These are phyloP conservation scores for Colletotrichum lupini DNA, from an alignment of 2,329 filamentous ascomycete genomes.

Conservation along the genomic window DNA sequence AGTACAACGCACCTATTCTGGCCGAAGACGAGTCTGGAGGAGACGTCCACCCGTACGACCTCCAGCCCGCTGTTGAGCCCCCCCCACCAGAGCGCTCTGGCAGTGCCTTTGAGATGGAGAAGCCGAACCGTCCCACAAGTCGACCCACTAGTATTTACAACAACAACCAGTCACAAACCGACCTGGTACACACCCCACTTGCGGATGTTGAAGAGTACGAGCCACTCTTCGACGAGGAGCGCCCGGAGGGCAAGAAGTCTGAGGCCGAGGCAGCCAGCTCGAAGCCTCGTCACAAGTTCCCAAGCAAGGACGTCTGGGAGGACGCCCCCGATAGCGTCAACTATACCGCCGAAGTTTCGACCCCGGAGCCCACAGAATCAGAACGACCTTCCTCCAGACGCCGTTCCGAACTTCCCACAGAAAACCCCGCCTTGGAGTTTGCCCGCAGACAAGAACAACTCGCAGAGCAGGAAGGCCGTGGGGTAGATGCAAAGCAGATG, in stretches of 20 bases:
- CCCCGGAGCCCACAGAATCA: conserved; percentile 68
- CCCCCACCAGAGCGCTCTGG: conserved; percentile 74
- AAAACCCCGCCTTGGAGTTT: conserved; percentile 72
- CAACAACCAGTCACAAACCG: conserved; percentile 60
- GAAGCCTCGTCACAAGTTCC: conserved; percentile 77
- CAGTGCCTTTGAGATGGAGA: conserved; percentile 66
- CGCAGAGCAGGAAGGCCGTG: conserved; percentile 65
- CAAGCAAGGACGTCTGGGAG: conserved; percentile 97
- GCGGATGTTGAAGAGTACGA: conserved; percentile 96
- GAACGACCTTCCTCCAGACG: conserved; percentile 48
- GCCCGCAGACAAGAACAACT: conserved; percentile 74
- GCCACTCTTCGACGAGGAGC: conserved; percentile 88
- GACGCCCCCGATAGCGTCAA: conserved; percentile 90
- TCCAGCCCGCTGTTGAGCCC: conserved; percentile 86
- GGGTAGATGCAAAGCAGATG: conserved; percentile 60
- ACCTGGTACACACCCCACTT: conserved; percentile 75
- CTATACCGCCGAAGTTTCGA: conserved; percentile 83
- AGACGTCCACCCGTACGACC: conserved; percentile 72
- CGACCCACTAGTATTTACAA: conserved; percentile 73
- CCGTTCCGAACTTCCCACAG: conserved; percentile 41
- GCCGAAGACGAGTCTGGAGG: conserved; percentile 89
- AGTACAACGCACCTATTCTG: conserved; percentile 82
- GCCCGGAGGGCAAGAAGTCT: conserved; percentile 53
- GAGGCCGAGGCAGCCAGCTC: conserved; percentile 55
- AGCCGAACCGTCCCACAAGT: conserved; percentile 73